Evolutionary conservation across 306 rosid species (phyloP), one percentile per base, ranked within the genome.

Genomic region (Vigna radiata): DNA sequence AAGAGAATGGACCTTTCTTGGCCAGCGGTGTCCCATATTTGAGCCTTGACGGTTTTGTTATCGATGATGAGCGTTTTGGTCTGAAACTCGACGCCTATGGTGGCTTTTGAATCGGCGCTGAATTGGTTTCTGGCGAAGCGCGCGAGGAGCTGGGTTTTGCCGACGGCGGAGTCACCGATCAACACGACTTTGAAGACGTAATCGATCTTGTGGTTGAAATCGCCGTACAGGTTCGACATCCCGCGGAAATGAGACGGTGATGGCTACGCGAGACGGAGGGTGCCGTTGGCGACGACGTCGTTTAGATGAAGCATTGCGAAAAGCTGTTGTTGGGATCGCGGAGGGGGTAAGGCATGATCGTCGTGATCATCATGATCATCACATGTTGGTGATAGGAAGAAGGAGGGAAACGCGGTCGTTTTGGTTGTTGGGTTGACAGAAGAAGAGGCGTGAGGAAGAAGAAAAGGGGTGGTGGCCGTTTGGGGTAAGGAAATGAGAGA

Each of bases 1-100:
- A 29, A 2, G 2, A 9, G 13, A 9, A 8, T 8, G 13, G 8
- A 91, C 97, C 97, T 89, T 81, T 91, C 97, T 83, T 91, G 97
- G 74, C 97, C 97, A 16, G 97, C 97, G 23, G 97, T 91, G 55
- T 91, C 97, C 97, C 97, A 90, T 62, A 91, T 91, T 78, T 90
- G 97, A 6, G 95, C 88, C 81, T 91, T 91, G 33, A 91, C 95
- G 6, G 88, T 91, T 52, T 91, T 91, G 25, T 79, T 81, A 79
- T 91, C 97, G n/a, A 91, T 87, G 48, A 85, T 18, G n/a, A 91
- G 93, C 0, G 97, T 91, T 76, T 81, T 81, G n/a, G 85, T 81
- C 27, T 81, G 85, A 64, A 81, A 81, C 73, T 81, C 85, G 12
- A 91, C 97, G 16, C 97, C 97, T 14, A 91, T 91, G 6, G 97